phyloP scores from a whole-genome alignment of 495 filamentous ascomycete species.

The Poronia punctata region DNA sequence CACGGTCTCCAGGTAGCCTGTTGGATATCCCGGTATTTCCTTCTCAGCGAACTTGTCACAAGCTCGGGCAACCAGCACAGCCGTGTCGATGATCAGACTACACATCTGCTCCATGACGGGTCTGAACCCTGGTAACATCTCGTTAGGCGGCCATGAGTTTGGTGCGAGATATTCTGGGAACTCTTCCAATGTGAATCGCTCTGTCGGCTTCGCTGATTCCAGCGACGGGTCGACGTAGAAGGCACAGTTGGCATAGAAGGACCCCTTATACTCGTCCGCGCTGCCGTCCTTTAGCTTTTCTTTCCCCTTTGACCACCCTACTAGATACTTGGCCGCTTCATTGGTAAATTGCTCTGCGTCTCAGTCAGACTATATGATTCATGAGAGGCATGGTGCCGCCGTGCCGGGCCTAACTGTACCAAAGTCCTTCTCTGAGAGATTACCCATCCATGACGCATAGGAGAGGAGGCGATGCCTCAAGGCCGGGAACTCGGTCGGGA shows the following conservation, averaged over 20 bases:
- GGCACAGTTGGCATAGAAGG: constrained; percentile 93
- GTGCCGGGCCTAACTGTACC: constrained; percentile 45
- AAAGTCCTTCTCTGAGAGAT: constrained; percentile 65
- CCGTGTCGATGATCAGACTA: constrained; percentile 77
- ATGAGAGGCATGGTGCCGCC: background rate
- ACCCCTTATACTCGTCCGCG: constrained; percentile 90
- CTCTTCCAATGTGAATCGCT: constrained; percentile 50
- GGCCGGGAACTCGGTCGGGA: constrained; percentile 59
- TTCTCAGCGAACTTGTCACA: constrained; percentile 80
- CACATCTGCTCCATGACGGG: constrained; percentile 69
- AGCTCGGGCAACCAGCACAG: constrained; percentile 74
- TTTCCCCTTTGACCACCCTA: constrained; percentile 80
- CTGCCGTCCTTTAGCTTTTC: constrained; percentile 86
- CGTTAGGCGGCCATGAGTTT: constrained; percentile 78
- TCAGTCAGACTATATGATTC: constrained; percentile 9
- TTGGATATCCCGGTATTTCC: constrained; percentile 67
- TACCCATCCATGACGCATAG: constrained; percentile 83
- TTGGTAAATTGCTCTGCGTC: constrained; percentile 53
- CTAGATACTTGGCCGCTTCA: constrained; percentile 54
- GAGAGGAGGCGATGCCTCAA: constrained; percentile 71
- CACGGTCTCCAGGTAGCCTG: constrained; percentile 75
- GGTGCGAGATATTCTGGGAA: constrained; percentile 53
- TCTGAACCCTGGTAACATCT: constrained; percentile 65
- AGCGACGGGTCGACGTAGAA: constrained; percentile 71
- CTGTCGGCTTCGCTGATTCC: constrained; percentile 50